phyloP scores from a whole-genome alignment of 2,329 filamentous ascomycete species.

The Trichoderma pleuroti region DNA sequence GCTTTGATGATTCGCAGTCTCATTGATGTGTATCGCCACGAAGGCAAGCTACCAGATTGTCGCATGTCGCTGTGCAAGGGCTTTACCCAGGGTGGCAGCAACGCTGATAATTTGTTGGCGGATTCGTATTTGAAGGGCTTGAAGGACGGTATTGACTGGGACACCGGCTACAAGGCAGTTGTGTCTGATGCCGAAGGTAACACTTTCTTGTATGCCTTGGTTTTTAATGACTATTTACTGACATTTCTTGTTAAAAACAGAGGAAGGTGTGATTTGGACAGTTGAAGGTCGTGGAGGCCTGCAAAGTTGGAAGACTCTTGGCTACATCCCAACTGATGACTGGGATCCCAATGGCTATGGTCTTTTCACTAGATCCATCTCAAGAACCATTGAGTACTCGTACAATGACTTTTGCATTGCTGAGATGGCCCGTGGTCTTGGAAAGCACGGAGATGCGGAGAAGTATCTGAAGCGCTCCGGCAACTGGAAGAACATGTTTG shows the following conservation, averaged over 20 bases:
- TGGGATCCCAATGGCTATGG: constrained; percentile 61
- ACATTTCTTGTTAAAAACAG: constrained; percentile 14
- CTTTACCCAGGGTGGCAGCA: constrained; percentile 72
- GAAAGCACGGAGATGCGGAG: constrained; percentile 46
- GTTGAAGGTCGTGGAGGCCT: constrained; percentile 70
- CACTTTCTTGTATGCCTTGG: constrained; percentile 37
- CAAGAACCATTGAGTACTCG: constrained; percentile 72
- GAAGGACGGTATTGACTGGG: constrained; percentile 62
- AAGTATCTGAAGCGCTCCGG: constrained; percentile 60
- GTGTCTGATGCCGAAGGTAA: constrained; percentile 65
- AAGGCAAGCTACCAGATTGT: constrained; percentile 70
- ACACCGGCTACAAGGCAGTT: constrained; percentile 67
- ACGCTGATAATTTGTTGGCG: constrained; percentile 67
- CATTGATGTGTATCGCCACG: constrained; percentile 67
- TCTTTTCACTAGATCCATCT: constrained; percentile 65
- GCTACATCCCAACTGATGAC: constrained; percentile 70
- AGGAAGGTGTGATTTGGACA: constrained; percentile 59
- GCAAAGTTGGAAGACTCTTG: constrained; percentile 64
- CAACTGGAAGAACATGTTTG: constrained; percentile 70
- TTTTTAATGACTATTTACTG: not conserved
- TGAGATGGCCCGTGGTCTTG: constrained; percentile 57
- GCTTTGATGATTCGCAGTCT: constrained; percentile 67
- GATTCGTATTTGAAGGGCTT: constrained; percentile 72
- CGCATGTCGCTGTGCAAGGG: constrained; percentile 75
- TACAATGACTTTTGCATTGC: constrained; percentile 75